These are phyloP conservation scores for Xanthoconium stramineum DNA, from an alignment of 768 basidiomycete species.

Conservation along the genomic window DNA sequence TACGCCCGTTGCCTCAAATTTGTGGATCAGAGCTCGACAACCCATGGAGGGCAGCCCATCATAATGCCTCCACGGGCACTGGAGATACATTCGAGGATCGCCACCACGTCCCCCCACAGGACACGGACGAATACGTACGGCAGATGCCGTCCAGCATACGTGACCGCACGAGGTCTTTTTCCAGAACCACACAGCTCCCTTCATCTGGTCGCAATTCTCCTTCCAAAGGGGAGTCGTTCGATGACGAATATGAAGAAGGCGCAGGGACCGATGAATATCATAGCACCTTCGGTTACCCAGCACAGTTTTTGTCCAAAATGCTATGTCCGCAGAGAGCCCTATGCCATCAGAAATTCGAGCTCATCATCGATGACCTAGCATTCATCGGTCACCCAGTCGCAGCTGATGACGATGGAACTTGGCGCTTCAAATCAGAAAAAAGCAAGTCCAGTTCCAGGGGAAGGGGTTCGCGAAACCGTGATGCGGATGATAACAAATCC, in stretches of 20 bases:
- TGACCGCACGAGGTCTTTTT: slow-evolving; percentile 52
- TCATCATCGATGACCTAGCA: slow-evolving; percentile 85
- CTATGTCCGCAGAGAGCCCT: slow-evolving; percentile 75
- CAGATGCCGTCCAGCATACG: slow-evolving; percentile 47
- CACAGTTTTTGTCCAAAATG: slow-evolving; percentile 77
- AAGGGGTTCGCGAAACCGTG: slow-evolving; percentile 49
- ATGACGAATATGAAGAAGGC: slow-evolving; percentile 33
- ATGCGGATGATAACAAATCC: slow-evolving; percentile 32
- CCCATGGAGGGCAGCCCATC: slow-evolving; percentile 66
- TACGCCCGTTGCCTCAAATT: slow-evolving; percentile 62
- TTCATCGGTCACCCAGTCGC: slow-evolving; percentile 96
- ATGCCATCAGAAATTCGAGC: slow-evolving; percentile 93
- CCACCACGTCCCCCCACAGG: slow-evolving; percentile 12
- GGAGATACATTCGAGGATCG: slow-evolving; percentile 10
- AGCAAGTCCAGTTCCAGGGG: slow-evolving; percentile 49
- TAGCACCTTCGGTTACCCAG: slow-evolving; percentile 72
- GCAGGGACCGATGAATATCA: slow-evolving; percentile 53
- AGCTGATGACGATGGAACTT: slow-evolving; percentile 64
- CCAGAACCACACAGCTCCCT: slow-evolving; percentile 41
- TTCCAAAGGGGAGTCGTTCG: slow-evolving; percentile 40
- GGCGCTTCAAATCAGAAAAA: slow-evolving; percentile 73
- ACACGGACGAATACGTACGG: slow-evolving; percentile 59
- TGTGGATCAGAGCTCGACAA: slow-evolving; percentile 55
- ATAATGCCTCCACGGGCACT: slow-evolving; percentile 35
- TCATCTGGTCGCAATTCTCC: slow-evolving; percentile 54